Base-by-base conservation (phyloP, 2,329 filamentous ascomycete species). In the Rachicladosporium sp. region DNA sequence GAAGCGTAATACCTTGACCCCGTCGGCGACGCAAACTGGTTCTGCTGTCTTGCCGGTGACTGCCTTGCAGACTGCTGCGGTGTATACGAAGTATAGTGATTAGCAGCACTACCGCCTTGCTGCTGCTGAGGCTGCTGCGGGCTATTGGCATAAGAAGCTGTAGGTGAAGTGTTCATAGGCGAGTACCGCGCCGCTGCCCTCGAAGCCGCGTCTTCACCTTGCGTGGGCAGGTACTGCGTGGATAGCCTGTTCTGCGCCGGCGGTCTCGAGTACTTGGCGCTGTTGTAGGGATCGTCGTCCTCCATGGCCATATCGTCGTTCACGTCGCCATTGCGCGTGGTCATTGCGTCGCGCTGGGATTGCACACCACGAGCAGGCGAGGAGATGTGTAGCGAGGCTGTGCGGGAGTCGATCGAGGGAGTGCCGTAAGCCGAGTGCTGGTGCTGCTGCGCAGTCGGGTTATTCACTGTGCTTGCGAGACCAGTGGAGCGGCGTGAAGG, bases 111-210 rank as follows among this genome's bases (percentile, higher is more conserved):
- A 29, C 30, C 37, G 33, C 40, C 44, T 33, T 49, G 47, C 42
- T 62, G 59, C 15, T 50, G 71, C 53, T 54, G 57, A 31, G 48
- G 59, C 46, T 67, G 68, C 56, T 67, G 76, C 46, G 69, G 75
- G 59, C 68, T 82, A 65, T 54, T 50, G 36, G 66, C 71, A 57
- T 76, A 73, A 29, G 86, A 79, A 41, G 83, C 81, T 29, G 80
- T 77, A 32, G 87, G 84, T 44, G 87, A 86, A 45, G 93, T 68
- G 60, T 93, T 89, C 88, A 95, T 95, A 47, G 89, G 91, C 35
- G 89, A 96, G 65, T 96, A 96, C 57, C 88, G 78, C 60, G 93
- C 84, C 43, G 87, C 84, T 42, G 85, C 85, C 37, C 84, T 73
- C 32, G 86, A 91, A 43, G 83, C 78, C 55, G 89, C 79, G 23